Conservation (phyloP, 495 filamentous ascomycete genomes). For the Sporormia fimetaria region DNA sequence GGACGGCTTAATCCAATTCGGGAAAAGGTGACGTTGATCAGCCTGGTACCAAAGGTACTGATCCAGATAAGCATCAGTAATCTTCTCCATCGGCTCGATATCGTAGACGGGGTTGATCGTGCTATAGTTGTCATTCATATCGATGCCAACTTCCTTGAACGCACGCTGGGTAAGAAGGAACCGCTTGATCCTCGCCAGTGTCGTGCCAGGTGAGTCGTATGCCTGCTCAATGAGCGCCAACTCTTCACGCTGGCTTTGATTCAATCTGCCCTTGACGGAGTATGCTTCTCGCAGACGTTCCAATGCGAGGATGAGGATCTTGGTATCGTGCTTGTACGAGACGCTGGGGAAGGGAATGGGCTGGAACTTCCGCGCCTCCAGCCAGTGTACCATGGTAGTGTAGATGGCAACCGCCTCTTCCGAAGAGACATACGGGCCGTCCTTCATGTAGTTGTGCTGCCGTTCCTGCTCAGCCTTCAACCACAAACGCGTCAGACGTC, state of each 20-base stretch:
- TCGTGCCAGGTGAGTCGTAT: slow-evolving; percentile 95
- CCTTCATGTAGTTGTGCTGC: slow-evolving; percentile 99
- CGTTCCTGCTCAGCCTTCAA: slow-evolving; percentile 97
- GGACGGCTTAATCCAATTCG: slow-evolving; percentile 97
- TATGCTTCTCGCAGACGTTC: slow-evolving; percentile 93
- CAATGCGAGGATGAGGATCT: slow-evolving; percentile 92
- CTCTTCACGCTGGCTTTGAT: slow-evolving; percentile 96
- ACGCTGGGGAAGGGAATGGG: slow-evolving; percentile 98
- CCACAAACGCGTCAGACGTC: slow-evolving; percentile 89
- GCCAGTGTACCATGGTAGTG: slow-evolving; percentile 97
- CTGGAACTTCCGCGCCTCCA: slow-evolving; percentile 95
- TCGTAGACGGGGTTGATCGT: slow-evolving; percentile 99
- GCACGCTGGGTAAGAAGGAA: slow-evolving; percentile 94
- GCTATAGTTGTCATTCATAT: slow-evolving; percentile 99
- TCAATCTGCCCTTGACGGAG: slow-evolving; percentile 92
- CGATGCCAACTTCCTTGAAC: slow-evolving; percentile 98
- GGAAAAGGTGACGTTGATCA: slow-evolving; percentile 95
- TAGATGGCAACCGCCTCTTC: slow-evolving; percentile 99
- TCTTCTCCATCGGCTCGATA: slow-evolving; percentile 98
- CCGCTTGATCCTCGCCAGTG: slow-evolving; percentile 91
- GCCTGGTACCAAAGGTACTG: slow-evolving; percentile 99
- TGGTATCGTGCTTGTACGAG: slow-evolving; percentile 99
- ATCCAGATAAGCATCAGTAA: slow-evolving; percentile 97
- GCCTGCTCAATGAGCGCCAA: slow-evolving; percentile 96
- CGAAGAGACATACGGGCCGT: slow-evolving; percentile 95